Evolutionary conservation across 192 early-diverging fungal species (phyloP), one percentile per base, ranked within the genome.

Genomic region (Coemansia sp.): DNA sequence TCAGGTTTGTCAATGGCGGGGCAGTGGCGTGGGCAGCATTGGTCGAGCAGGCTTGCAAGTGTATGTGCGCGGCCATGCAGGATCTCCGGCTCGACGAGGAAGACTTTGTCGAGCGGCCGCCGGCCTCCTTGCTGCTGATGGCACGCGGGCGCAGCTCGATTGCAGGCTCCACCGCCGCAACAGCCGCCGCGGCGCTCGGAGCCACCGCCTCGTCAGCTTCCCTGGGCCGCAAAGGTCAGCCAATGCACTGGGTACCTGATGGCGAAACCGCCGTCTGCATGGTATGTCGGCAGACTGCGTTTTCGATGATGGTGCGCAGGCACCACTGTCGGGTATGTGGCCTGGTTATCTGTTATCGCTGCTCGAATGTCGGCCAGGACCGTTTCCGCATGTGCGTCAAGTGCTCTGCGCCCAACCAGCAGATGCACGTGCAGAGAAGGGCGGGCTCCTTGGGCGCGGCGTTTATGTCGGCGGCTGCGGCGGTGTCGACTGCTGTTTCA

Each of bases 301-400:
- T 81, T 30, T 76, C 79, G 17, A 72, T 81, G 73, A 71, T 81
- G 69, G 73, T 81, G 9, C 72, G 79, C 8, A 62, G 73, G 47
- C 79, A 81, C 40, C 79, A 81, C 41, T 81, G 79, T 42, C 73
- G 79, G 15, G 50, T 48, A 2, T 81, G 79, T 43, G 79, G 79
- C 2, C 61, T 75, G 47, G 67, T 81, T 11, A 81, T 81, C 33
- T 81, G 79, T 57, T 81, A 81, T 54, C 59, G 79, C 19, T 81
- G 79, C 57, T 81, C 79, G 39, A 25, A 49, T 0, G 61, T 73
- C 24, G 62, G 34, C 49, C 13, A 22, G 2, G 33, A 44, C 41
- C 55, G 68, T 17, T 61, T 53, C 30, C 61, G 75, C 10, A 38
- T 71, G 41, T 78, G 75, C 15, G 40, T 78, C 38, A 61, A 66